phyloP scores from a whole-genome alignment of 1,139 yeast species.

The Pichia kudriavzevii region DNA sequence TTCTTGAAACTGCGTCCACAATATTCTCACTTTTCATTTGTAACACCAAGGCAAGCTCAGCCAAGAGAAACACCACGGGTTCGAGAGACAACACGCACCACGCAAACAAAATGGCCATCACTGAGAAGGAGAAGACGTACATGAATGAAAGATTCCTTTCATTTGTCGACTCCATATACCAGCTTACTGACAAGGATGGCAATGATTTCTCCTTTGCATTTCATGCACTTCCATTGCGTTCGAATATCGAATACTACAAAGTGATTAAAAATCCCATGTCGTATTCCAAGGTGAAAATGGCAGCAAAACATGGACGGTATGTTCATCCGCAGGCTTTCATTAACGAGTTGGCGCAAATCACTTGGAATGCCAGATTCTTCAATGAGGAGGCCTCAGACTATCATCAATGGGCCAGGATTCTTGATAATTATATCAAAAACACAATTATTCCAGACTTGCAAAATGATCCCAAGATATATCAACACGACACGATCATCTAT shows the following conservation, averaged over 20 bases:
- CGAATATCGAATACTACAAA: conserved; percentile 38
- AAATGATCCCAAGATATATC: conserved; percentile 32
- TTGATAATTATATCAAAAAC: conserved; percentile 55
- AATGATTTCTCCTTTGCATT: conserved; percentile 34
- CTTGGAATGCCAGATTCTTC: conserved; percentile 84
- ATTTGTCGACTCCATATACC: conserved; percentile 18
- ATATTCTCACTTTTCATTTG: too few species aligned
- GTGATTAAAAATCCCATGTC: conserved; percentile 43
- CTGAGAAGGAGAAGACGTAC: conserved; percentile 18
- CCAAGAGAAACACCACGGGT: not conserved
- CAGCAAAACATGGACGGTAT: conserved; percentile 47
- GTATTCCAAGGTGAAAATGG: conserved; percentile 33
- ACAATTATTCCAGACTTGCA: conserved; percentile 48
- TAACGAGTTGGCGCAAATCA: conserved; percentile 70
- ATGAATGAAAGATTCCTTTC: conserved; percentile 16
- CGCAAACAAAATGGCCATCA: conserved; percentile 3
- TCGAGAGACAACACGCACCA: not conserved
- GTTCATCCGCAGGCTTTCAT: conserved; percentile 59
- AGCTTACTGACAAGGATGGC: conserved; percentile 22
- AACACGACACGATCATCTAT: conserved; percentile 39
- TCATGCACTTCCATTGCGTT: conserved; percentile 38
- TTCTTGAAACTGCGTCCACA: too few species aligned
- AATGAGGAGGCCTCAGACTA: conserved; percentile 64
- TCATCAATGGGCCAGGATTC: conserved; percentile 61
- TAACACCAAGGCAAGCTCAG: not conserved